A percentile compares a stretch with the other conserved stretches of the same genome.
Evolutionary conservation across 1,139 yeast genomes (phyloP).

Genomic region (Yamadazyma dushanensis): DNA sequence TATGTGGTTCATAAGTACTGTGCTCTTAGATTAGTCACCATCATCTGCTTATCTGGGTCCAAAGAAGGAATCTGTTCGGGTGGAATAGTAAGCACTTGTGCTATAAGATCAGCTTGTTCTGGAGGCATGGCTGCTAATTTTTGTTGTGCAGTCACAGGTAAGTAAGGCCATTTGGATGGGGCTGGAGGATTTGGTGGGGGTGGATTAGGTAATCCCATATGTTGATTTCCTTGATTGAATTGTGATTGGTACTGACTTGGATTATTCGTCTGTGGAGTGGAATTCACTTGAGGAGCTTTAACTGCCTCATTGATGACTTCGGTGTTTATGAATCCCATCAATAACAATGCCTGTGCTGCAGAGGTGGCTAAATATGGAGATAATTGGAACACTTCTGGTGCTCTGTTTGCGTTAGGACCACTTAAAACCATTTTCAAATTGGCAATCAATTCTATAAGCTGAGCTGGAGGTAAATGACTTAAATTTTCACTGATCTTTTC

Average conservation of each 20-base stretch:
- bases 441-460: slow-evolving; percentile 64
- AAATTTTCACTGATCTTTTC: slow-evolving; percentile 58
- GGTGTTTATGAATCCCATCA: slow-evolving; percentile 73
- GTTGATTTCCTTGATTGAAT: slow-evolving; percentile 9
- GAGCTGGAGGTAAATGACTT: slow-evolving; percentile 66
- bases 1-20: slow-evolving; percentile 45
- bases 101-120: slow-evolving; percentile 63
- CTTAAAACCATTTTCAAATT: slow-evolving; percentile 55
- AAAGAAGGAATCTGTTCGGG: slow-evolving; percentile 54
- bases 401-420: slow-evolving; percentile 52
- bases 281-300: slow-evolving; percentile 27
- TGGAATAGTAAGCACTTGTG: slow-evolving; percentile 60
- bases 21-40: slow-evolving; percentile 58
- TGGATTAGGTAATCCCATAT: background rate
- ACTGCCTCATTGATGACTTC: slow-evolving; percentile 56
- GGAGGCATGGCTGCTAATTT: slow-evolving; percentile 49
- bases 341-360: slow-evolving; percentile 69
- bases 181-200: slow-evolving; percentile 16
- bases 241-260: slow-evolving; percentile 13
- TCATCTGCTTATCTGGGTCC: slow-evolving; percentile 59
- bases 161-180: slow-evolving; percentile 48
- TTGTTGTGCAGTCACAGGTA: slow-evolving; percentile 49
- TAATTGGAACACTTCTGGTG: slow-evolving; percentile 51
- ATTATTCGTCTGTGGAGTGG: slow-evolving; percentile 22
- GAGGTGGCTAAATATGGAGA: slow-evolving; percentile 62